Base-by-base conservation (phyloP, 768 basidiomycete species). In the Lentinula sp. region DNA sequence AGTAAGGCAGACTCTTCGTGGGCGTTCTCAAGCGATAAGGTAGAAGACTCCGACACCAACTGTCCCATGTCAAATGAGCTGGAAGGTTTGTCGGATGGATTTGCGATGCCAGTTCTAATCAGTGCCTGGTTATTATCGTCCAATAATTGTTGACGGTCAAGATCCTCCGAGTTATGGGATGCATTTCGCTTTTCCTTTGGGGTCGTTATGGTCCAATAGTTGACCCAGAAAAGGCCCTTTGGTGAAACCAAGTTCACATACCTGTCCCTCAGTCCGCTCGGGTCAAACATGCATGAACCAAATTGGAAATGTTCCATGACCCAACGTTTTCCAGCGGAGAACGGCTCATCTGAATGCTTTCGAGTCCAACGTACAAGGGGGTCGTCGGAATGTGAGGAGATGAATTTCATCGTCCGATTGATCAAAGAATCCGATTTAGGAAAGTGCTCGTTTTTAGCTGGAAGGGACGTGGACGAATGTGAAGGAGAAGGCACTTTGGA, bases 261-360 rank as follows among this genome's bases (percentile, higher is more conserved):
- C n/a, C 84, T 78, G 5, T 73, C 70, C 55, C 75, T 76, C 45
- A 86, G 69, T 0, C 77, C 81, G 5, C 65, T 65, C 0, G 82
- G 81, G 63, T 85, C 84, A 65, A 85, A 83, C 81, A 85, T 82
- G 66, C 77, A 80, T 5, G 72, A 70, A 4, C 83, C 83, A 62
- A 85, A 85, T 67, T 86, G 83, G 62, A 83, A 82, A 43, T 75
- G 77, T 65, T 85, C 83, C 28, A 80, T 65, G 40, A 84, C 66
- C 81, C 80, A 84, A 23, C 77, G 76, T 65, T 77, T 79, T 39
- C 78, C 75, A 4, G 80, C 79, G 15, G 70, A 68, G 45, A 84
- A 66, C 0, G 83, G 83, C 13, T 80, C 80, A 46, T 83, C 74
- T 13, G 78, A 71, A 70, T 86, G 83, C 64, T 84, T 84, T 56